Conservation (phyloP, 2,329 filamentous ascomycete genomes). For the Alternaria infectoria region DNA sequence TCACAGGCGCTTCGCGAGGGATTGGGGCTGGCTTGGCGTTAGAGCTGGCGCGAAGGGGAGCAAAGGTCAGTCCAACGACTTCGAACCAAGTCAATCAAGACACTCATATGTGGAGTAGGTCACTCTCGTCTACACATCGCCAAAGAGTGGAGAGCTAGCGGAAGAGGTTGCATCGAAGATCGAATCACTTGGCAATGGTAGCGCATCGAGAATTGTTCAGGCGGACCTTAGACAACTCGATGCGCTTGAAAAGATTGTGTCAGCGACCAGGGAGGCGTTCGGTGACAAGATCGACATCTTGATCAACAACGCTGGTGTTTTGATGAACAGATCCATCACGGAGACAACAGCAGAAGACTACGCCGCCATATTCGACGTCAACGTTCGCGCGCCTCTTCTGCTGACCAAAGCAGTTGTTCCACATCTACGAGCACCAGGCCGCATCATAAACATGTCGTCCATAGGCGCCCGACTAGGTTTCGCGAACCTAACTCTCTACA, state of each 20-base stretch:
- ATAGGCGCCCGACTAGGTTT: conserved; percentile 59
- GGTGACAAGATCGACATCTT: conserved; percentile 52
- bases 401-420: conserved; percentile 62
- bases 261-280: conserved; percentile 45
- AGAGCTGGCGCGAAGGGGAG: conserved; percentile 56
- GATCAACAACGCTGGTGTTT: conserved; percentile 52
- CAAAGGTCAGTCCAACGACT: conserved; percentile 41
- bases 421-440: conserved; percentile 54
- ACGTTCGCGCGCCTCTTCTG: conserved; percentile 62
- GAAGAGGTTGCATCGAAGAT: conserved; percentile 47
- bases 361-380: conserved; percentile 62
- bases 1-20: conserved; percentile 59
- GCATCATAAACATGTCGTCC: conserved; percentile 67
- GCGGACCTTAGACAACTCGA: conserved; percentile 48
- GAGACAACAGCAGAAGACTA: conserved; percentile 57
- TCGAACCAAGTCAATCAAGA: not conserved
- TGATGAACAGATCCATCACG: conserved; percentile 32
- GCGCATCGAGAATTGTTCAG: conserved; percentile 47
- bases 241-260: conserved; percentile 47
- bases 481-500: conserved; percentile 58
- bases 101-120: conserved; percentile 40
- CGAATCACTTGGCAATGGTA: conserved; percentile 42
- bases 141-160: conserved; percentile 44
- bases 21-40: conserved; percentile 58
- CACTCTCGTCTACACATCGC: conserved; percentile 52